Evolutionary conservation across 208 protist species (phyloP).

Genomic region (Lotmaria passim): DNA sequence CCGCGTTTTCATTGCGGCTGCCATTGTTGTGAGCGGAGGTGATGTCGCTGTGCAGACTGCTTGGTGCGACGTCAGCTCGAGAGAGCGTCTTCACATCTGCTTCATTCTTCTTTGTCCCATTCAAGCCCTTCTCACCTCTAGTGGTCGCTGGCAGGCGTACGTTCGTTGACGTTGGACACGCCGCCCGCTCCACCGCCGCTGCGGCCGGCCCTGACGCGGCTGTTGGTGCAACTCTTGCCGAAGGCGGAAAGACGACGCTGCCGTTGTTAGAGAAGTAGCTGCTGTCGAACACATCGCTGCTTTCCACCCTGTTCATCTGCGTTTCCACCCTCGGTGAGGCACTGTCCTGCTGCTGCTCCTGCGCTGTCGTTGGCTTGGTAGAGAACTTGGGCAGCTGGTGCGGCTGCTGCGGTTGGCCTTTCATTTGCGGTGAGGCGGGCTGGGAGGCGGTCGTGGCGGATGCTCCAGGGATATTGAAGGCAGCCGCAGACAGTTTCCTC

Average conservation of each 20-base stretch:
- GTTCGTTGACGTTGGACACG: not conserved
- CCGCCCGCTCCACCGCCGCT: not conserved
- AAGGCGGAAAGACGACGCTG: not conserved
- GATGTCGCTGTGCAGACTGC: not conserved
- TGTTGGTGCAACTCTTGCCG: not conserved
- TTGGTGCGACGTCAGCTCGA: too few species aligned
- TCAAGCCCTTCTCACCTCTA: too few species aligned
- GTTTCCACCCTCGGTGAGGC: not conserved
- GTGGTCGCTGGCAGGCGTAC: too few species aligned
- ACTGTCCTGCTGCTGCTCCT: not conserved
- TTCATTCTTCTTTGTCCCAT: not conserved
- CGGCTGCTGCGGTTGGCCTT: too few species aligned
- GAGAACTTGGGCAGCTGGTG: not conserved
- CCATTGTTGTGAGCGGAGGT: not conserved
- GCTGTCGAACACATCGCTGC: not conserved
- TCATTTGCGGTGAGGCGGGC: not conserved
- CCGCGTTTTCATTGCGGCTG: not conserved
- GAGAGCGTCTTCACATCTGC: too few species aligned
- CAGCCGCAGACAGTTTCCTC: not conserved
- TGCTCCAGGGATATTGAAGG: not conserved
- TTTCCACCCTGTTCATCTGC: not conserved
- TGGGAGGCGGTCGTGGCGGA: not conserved
- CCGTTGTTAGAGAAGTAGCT: constrained; percentile 8
- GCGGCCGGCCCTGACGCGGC: not conserved
- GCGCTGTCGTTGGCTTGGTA: not conserved